Percentiles rank a stretch among this genome's conserved stretches.
These are phyloP conservation scores for Debaryomycetaceae sp. DNA, from an alignment of 1,139 yeast species.

Conservation along the genomic window DNA sequence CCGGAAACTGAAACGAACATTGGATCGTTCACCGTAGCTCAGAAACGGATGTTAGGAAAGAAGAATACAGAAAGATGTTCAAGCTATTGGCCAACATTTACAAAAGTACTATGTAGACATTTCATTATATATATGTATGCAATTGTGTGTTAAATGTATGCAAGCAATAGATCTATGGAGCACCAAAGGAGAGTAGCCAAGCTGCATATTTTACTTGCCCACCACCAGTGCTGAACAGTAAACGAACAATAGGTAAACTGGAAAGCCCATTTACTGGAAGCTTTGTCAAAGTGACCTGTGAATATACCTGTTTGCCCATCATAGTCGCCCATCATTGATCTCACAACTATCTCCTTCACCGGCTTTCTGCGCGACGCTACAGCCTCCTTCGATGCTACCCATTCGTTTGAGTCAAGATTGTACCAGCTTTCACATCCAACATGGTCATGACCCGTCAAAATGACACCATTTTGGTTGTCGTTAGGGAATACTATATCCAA, in stretches of 20 bases:
- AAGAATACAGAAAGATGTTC: not conserved
- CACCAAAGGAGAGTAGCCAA: slow-evolving; percentile 36
- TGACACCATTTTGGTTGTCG: slow-evolving; percentile 62
- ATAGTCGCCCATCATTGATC: slow-evolving; percentile 95
- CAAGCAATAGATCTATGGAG: slow-evolving; percentile 4
- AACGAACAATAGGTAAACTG: slow-evolving; percentile 73
- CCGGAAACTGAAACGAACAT: slow-evolving; percentile 6
- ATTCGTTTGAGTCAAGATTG: slow-evolving; percentile 38
- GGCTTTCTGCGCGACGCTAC: slow-evolving; percentile 23
- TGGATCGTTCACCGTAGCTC: not conserved
- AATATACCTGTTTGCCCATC: slow-evolving; percentile 86
- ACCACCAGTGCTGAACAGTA: slow-evolving; percentile 91
- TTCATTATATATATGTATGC: slow-evolving; percentile 7
- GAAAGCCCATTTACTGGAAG: slow-evolving; percentile 55
- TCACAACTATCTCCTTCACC: slow-evolving; percentile 77
- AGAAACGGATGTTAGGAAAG: not conserved
- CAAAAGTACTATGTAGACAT: not conserved
- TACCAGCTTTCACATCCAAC: slow-evolving; percentile 83
- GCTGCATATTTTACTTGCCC: slow-evolving; percentile 70
- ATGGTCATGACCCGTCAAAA: slow-evolving; percentile 94
- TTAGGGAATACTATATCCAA: slow-evolving; percentile 66
- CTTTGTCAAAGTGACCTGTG: slow-evolving; percentile 56
- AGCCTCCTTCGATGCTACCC: slow-evolving; percentile 54
- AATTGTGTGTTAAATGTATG: slow-evolving; percentile 22
- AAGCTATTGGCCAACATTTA: not conserved